Percentiles rank a stretch among this genome's conserved stretches.
These are phyloP conservation scores for Allium sativum DNA, from an alignment of 106 monocot genomes.

Conservation along the genomic window DNA sequence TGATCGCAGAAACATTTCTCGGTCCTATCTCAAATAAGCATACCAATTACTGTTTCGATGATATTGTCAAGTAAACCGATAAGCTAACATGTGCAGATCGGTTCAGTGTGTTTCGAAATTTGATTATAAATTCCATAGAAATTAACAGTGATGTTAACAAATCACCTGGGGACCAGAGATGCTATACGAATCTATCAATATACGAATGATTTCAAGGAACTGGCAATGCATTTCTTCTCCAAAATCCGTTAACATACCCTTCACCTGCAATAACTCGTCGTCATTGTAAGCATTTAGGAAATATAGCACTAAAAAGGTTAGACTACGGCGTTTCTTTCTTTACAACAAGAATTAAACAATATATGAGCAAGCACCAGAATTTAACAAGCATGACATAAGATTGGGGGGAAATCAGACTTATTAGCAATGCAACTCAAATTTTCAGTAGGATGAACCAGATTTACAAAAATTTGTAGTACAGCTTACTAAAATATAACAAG, in stretches of 20 bases:
- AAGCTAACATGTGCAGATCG: neutral
- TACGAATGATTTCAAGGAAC: conserved; percentile 93
- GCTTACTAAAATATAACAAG: conserved; percentile 40
- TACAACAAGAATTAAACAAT: too few relatives aligned
- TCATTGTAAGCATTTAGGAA: neutral
- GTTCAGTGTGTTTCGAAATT: neutral
- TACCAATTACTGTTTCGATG: too few relatives aligned
- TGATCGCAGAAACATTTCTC: too few relatives aligned
- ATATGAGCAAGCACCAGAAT: conserved; percentile 20
- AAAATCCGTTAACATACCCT: conserved; percentile 83
- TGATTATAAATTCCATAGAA: neutral
- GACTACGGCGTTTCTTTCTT: too few relatives aligned
- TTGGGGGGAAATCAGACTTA: too few relatives aligned
- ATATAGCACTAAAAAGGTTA: too few relatives aligned
- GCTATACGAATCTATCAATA: conserved; percentile 70
- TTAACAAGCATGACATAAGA: conserved; percentile 7
- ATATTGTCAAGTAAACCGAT: neutral
- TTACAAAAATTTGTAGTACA: neutral
- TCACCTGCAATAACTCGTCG: conserved; percentile 46
- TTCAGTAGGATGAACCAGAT: neutral
- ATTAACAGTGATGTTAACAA: neutral
- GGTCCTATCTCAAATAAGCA: too few relatives aligned
- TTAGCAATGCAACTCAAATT: neutral
- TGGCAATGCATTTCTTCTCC: conserved; percentile 91
- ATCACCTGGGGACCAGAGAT: conserved; percentile 67